Percentiles rank a stretch among this genome's conserved stretches.
Conservation (phyloP, 2,329 filamentous ascomycete genomes). For the Golovinomyces cichoracearum region DNA sequence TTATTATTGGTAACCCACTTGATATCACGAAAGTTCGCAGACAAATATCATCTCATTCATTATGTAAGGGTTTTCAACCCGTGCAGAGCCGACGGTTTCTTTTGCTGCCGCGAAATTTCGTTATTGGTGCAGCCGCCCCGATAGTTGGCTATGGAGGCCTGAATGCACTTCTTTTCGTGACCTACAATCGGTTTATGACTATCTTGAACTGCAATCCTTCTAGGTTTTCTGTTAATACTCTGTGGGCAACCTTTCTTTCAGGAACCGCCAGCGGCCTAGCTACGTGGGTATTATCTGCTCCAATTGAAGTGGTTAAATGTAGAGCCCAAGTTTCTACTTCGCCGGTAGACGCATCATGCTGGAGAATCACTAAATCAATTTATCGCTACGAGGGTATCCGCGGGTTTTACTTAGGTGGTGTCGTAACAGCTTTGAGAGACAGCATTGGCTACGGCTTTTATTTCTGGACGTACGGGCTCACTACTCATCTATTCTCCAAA, state of each 20-base stretch:
- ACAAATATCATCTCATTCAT: too few relatives aligned
- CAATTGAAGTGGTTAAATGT: slow-evolving; percentile 79
- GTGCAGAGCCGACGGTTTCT: too few relatives aligned
- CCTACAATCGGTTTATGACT: slow-evolving; percentile 62
- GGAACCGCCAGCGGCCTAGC: slow-evolving; percentile 62
- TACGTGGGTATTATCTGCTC: slow-evolving; percentile 63
- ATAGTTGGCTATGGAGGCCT: slow-evolving; percentile 74
- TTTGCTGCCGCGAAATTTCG: slow-evolving; percentile 15
- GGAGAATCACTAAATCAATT: slow-evolving; percentile 34
- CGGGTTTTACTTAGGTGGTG: slow-evolving; percentile 60
- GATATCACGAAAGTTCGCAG: slow-evolving; percentile 51
- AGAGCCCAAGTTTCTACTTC: slow-evolving; percentile 35
- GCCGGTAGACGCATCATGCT: slow-evolving; percentile 16
- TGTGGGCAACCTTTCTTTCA: slow-evolving; percentile 49
- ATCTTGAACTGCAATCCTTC: slow-evolving; percentile 23
- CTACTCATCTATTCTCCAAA: slow-evolving; percentile 28
- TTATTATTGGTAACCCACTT: slow-evolving; percentile 69
- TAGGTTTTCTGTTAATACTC: slow-evolving; percentile 18
- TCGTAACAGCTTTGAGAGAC: slow-evolving; percentile 58
- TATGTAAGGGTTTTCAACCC: too few relatives aligned
- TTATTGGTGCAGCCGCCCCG: slow-evolving; percentile 53
- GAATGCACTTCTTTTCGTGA: slow-evolving; percentile 70
- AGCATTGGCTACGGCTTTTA: slow-evolving; percentile 92
- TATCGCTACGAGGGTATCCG: slow-evolving; percentile 30
- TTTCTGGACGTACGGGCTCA: slow-evolving; percentile 76